Evolutionary conservation across 805 yeast species (phyloP).

Genomic region (Candida ficus): DNA sequence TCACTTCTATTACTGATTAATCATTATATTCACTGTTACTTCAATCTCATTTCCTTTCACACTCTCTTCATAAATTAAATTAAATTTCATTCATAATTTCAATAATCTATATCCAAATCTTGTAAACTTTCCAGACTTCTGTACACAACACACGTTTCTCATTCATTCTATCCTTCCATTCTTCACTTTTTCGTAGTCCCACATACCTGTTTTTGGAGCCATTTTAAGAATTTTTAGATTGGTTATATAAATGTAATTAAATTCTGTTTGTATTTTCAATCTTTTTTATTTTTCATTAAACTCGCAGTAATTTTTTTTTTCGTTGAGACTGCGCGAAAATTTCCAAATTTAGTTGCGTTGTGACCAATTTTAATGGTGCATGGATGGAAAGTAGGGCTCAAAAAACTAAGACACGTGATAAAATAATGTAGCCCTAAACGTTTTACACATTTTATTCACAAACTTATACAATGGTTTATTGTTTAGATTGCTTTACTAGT

Average conservation of each 20-base stretch:
- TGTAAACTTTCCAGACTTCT: no score
- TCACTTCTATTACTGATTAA: no score
- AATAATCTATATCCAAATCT: no score
- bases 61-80: background rate
- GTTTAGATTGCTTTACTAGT: no score
- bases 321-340: slow-evolving; percentile 2
- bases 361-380: background rate
- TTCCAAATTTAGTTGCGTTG: background rate
- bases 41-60: no score
- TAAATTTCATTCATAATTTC: no score
- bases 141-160: background rate
- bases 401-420: background rate
- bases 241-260: slow-evolving; percentile 2
- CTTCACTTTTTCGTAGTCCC: background rate
- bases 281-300: slow-evolving; percentile 6
- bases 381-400: slow-evolving; percentile 1
- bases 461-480: no score
- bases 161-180: background rate
- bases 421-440: background rate
- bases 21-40: no score
- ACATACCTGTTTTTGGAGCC: slow-evolving; percentile 55
- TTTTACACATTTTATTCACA: no score
- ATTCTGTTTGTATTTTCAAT: slow-evolving; percentile 1
- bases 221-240: slow-evolving; percentile 26
- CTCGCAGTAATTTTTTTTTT: slow-evolving; percentile 1